These are phyloP conservation scores for Pittosporum tobira DNA, from an alignment of 129 eudicot genomes.

Conservation along the genomic window DNA sequence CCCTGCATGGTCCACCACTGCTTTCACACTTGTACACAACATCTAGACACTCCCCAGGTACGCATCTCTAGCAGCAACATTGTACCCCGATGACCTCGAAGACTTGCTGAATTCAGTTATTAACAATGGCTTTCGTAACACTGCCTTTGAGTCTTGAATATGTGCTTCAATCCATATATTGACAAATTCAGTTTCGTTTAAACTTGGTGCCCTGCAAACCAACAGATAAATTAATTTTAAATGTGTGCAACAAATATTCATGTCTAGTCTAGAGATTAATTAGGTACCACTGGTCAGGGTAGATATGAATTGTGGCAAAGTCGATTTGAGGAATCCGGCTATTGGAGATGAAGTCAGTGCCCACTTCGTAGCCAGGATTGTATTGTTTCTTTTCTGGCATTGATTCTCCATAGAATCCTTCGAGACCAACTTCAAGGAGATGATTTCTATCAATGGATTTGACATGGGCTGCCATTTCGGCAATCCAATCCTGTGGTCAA, in stretches of 20 bases:
- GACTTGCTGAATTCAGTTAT: slow-evolving; percentile 31
- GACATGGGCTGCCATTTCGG: too few relatives aligned
- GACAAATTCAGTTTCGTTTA: slow-evolving; percentile 29
- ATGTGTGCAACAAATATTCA: not conserved
- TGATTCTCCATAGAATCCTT: slow-evolving; percentile 38
- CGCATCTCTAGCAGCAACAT: slow-evolving; percentile 15
- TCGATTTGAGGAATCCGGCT: slow-evolving; percentile 19
- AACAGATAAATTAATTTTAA: not conserved
- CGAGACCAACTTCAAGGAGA: slow-evolving; percentile 35
- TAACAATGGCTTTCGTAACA: slow-evolving; percentile 23
- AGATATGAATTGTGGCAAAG: slow-evolving; percentile 41
- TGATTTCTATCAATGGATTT: slow-evolving; percentile 38
- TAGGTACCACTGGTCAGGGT: slow-evolving; percentile 38
- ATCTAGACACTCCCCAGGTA: slow-evolving; percentile 19
- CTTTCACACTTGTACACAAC: slow-evolving; percentile 22
- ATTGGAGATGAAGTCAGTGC: slow-evolving; percentile 37
- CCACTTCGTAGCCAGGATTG: slow-evolving; percentile 35
- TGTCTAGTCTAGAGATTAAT: not conserved
- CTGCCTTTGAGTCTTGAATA: slow-evolving; percentile 20
- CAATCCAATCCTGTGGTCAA: too few relatives aligned
- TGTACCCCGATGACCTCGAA: slow-evolving; percentile 23
- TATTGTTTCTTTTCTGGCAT: slow-evolving; percentile 22
- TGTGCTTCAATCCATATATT: slow-evolving; percentile 26
- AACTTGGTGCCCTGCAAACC: too few relatives aligned
- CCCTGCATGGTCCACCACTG: slow-evolving; percentile 33